Evolutionary conservation across 2,329 filamentous ascomycete genomes (phyloP).

Genomic region (Metarhizium rileyi): DNA sequence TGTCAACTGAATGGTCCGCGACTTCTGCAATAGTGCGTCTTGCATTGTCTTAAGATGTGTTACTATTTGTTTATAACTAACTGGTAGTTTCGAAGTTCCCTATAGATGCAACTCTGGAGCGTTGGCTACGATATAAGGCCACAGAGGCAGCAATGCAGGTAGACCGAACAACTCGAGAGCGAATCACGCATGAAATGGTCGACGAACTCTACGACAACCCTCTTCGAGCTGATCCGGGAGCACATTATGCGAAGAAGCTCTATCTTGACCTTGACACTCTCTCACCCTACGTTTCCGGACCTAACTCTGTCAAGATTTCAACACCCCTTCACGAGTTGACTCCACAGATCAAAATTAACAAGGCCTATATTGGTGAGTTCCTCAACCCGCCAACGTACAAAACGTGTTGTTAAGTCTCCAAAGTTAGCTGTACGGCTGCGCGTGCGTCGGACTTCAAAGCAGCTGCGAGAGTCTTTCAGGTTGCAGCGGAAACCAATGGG

Average conservation of each 20-base stretch:
- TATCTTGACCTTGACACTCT: slow-evolving; percentile 76
- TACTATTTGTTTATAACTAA: neutral
- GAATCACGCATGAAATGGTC: slow-evolving; percentile 63
- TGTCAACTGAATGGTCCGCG: slow-evolving; percentile 79
- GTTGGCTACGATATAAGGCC: too few species aligned
- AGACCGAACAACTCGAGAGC: slow-evolving; percentile 61
- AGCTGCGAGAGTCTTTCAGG: too few species aligned
- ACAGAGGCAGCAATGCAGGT: too few species aligned
- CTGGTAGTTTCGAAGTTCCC: too few species aligned
- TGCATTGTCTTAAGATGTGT: neutral
- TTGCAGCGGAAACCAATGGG: too few species aligned
- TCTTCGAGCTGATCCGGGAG: slow-evolving; percentile 62
- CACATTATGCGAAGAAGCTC: slow-evolving; percentile 72
- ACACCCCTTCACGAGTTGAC: slow-evolving; percentile 66
- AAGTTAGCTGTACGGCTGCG: slow-evolving; percentile 53
- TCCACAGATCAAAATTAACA: slow-evolving; percentile 55
- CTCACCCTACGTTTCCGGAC: slow-evolving; percentile 75
- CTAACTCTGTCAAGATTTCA: slow-evolving; percentile 83
- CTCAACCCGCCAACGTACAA: too few species aligned
- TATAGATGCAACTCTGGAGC: too few species aligned
- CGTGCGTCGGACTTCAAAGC: slow-evolving; percentile 67
- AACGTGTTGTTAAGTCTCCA: slow-evolving; percentile 85
- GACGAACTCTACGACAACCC: slow-evolving; percentile 62
- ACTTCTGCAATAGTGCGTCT: slow-evolving; percentile 33
- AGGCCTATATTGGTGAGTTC: slow-evolving; percentile 79